These are phyloP conservation scores for Sugiyamaella grinbergsii DNA, from an alignment of 1,139 yeast genomes.

Conservation along the genomic window DNA sequence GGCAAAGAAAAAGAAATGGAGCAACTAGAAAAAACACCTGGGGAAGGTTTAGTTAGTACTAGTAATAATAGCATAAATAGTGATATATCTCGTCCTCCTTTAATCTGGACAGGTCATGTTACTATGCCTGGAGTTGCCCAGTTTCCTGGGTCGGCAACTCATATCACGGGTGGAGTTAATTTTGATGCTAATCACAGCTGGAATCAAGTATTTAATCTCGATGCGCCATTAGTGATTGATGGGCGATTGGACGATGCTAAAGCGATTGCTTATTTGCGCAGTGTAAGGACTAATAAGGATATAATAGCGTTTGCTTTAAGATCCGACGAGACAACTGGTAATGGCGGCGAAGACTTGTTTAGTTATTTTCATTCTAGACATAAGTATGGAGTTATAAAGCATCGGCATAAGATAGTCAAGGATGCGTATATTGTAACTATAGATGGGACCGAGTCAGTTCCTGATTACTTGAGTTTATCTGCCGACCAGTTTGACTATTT, in stretches of 20 bases:
- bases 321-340: conserved; percentile 27
- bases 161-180: conserved; percentile 46
- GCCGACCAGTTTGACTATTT: conserved; percentile 24
- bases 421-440: conserved; percentile 66
- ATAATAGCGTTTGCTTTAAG: conserved; percentile 49
- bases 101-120: conserved; percentile 59
- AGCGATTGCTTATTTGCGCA: conserved; percentile 61
- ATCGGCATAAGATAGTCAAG: conserved; percentile 54
- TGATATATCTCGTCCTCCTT: conserved; percentile 16
- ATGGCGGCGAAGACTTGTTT: conserved; percentile 51
- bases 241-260: conserved; percentile 59
- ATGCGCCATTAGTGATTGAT: conserved; percentile 52
- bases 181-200: conserved; percentile 33
- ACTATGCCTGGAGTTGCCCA: conserved; percentile 58
- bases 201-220: conserved; percentile 41
- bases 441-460: conserved; percentile 28
- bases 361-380: conserved; percentile 53
- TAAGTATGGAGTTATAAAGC: conserved; percentile 65
- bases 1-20: conserved; percentile 22
- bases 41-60: conserved; percentile 5
- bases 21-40: conserved; percentile 30
- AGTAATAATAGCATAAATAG: conserved; percentile 7
- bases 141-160: conserved; percentile 51
- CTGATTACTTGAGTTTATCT: conserved; percentile 29
- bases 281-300: conserved; percentile 53